Evolutionary conservation across 73 alveolate genomes (phyloP).

Genomic region (Tetrahymena thermophila): DNA sequence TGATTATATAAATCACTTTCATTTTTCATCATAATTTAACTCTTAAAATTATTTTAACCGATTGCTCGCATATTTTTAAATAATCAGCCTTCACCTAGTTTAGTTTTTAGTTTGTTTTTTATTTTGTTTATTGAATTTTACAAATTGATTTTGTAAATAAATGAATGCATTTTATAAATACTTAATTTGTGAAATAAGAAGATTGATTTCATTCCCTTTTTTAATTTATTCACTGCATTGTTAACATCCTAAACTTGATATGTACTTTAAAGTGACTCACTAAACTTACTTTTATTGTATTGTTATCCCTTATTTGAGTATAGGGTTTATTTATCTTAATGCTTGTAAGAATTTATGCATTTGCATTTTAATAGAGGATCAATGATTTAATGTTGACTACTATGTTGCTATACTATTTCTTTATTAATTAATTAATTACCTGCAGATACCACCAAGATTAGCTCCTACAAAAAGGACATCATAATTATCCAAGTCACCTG

Average conservation of each 20-base stretch:
- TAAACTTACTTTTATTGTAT: background rate
- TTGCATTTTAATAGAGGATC: background rate
- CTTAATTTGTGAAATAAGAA: background rate
- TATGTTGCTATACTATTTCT: background rate
- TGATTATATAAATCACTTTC: background rate
- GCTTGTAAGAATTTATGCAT: background rate
- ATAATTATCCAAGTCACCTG: conserved; percentile 30
- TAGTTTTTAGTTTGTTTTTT: too few relatives aligned
- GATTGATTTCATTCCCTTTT: background rate
- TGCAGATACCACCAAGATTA: conserved; percentile 38
- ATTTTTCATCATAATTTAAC: background rate
- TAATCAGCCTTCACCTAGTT: background rate
- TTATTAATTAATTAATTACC: conserved; percentile 11
- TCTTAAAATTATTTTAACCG: background rate
- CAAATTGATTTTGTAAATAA: background rate
- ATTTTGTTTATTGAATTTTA: background rate
- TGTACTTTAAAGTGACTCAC: background rate
- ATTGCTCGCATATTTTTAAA: too few relatives aligned
- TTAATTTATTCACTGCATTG: background rate
- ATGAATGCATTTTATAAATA: background rate
- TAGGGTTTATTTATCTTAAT: background rate
- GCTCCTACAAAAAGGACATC: conserved; percentile 38
- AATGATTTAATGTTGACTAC: background rate
- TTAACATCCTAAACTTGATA: background rate
- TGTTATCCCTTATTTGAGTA: background rate